These are phyloP conservation scores for Tieghemiomyces parasiticus DNA, from an alignment of 192 early-diverging fungal genomes.

Conservation along the genomic window DNA sequence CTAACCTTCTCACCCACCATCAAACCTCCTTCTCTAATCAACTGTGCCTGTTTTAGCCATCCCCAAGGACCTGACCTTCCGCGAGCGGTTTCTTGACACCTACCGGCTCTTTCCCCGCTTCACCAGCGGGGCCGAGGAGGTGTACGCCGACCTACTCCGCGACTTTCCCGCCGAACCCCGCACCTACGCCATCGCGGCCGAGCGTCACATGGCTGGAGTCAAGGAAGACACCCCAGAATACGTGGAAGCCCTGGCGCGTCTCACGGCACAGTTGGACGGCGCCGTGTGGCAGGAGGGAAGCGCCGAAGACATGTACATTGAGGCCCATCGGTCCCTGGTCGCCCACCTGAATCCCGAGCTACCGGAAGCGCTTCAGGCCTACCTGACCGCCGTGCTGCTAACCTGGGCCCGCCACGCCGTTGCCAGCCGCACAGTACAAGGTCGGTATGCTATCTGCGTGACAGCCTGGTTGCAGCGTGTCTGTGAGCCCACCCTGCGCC, in stretches of 20 bases:
- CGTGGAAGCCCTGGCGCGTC: slow-evolving; percentile 3
- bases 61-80: slow-evolving; percentile 56
- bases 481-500: not conserved
- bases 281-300: not conserved
- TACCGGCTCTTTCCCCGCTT: slow-evolving; percentile 12
- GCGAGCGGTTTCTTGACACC: slow-evolving; percentile 52
- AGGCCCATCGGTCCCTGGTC: not conserved
- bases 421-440: not conserved
- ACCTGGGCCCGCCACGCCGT: not conserved
- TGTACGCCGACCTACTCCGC: not conserved
- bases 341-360: not conserved
- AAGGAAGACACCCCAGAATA: not conserved
- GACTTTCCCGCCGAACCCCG: not conserved
- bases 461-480: not conserved
- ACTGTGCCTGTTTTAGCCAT: too few species aligned
- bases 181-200: not conserved
- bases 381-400: not conserved
- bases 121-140: too few species aligned
- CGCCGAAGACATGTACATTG: not conserved
- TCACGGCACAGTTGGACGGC: not conserved
- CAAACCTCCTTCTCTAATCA: too few species aligned
- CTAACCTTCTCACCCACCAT: too few species aligned
- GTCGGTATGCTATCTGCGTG: not conserved
- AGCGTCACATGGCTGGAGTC: not conserved
- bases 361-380: not conserved